A percentile compares a stretch with the other conserved stretches of the same genome.
Evolutionary conservation across 768 basidiomycete species (phyloP).

Genomic region (Leccinum sublutescens): DNA sequence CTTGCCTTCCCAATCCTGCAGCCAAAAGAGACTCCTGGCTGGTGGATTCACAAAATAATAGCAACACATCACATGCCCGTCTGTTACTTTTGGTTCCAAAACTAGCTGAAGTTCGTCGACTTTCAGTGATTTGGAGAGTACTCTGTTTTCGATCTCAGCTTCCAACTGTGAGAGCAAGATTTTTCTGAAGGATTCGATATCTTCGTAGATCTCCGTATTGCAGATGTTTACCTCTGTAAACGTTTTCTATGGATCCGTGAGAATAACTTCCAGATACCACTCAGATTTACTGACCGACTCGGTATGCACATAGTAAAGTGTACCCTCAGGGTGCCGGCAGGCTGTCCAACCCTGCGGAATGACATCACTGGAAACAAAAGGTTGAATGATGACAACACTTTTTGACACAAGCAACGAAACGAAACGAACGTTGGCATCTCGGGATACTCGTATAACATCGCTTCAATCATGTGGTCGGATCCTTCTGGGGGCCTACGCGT

Average conservation of each 20-base stretch:
- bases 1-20: constrained; percentile 41
- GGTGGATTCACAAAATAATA: constrained; percentile 57
- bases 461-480: constrained; percentile 7
- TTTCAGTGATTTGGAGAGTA: constrained; percentile 29
- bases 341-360: constrained; percentile 43
- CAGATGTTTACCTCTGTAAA: constrained; percentile 57
- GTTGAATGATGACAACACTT: not conserved
- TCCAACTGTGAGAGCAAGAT: constrained; percentile 21
- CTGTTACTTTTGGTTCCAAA: constrained; percentile 36
- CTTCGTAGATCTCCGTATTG: constrained; percentile 30
- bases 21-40: constrained; percentile 51
- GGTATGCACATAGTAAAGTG: constrained; percentile 37
- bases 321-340: constrained; percentile 35
- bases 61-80: constrained; percentile 31
- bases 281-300: constrained; percentile 37
- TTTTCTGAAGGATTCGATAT: constrained; percentile 36
- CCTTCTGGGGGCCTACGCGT: not conserved
- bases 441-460: constrained; percentile 17
- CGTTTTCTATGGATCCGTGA: constrained; percentile 38
- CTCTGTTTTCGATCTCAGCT: not conserved
- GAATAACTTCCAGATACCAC: not conserved
- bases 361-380: constrained; percentile 1
- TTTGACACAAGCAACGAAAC: not conserved
- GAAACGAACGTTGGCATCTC: constrained; percentile 1
- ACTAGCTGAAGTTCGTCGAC: constrained; percentile 40